Percentiles rank a stretch among this genome's conserved stretches.
Conservation (phyloP, 164 flowering plant genomes). For the Malania oleifera region DNA sequence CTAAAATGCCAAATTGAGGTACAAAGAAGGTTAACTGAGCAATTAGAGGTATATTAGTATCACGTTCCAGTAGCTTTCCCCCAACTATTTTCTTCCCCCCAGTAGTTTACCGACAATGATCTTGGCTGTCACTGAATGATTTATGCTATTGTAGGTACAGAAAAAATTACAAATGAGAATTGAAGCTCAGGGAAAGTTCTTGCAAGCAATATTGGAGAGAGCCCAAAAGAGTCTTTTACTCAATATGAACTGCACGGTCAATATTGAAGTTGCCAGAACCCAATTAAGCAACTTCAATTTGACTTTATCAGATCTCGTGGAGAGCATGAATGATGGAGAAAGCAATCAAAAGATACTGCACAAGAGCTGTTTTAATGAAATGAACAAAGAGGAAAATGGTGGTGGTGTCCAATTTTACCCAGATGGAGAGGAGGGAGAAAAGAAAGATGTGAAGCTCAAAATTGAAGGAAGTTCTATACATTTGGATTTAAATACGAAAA, state of each 20-base stretch:
- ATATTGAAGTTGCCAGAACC: slow-evolving; percentile 38
- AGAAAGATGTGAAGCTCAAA: slow-evolving; percentile 27
- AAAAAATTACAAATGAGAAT: slow-evolving; percentile 80
- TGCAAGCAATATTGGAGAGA: slow-evolving; percentile 71
- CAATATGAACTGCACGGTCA: slow-evolving; percentile 24
- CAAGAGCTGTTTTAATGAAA: slow-evolving; percentile 8
- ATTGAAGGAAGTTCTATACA: slow-evolving; percentile 27
- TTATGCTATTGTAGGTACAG: slow-evolving; percentile 48
- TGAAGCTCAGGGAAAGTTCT: slow-evolving; percentile 87
- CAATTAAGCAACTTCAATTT: slow-evolving; percentile 55
- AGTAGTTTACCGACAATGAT: too few relatives aligned
- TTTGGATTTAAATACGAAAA: slow-evolving; percentile 50
- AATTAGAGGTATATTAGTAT: slow-evolving; percentile 74
- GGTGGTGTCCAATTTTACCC: slow-evolving; percentile 24
- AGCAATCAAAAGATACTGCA: slow-evolving; percentile 14
- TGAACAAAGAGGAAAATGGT: slow-evolving; percentile 9
- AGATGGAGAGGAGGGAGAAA: slow-evolving; percentile 17
- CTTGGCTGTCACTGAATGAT: too few relatives aligned
- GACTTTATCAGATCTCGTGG: slow-evolving; percentile 50
- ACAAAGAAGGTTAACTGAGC: slow-evolving; percentile 61
- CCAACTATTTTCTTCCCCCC: not conserved
- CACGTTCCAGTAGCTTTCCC: too few relatives aligned
- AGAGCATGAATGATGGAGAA: slow-evolving; percentile 31
- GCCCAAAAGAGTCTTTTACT: slow-evolving; percentile 58
- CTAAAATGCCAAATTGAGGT: slow-evolving; percentile 55